phyloP scores from a whole-genome alignment of 2,329 filamentous ascomycete species.

The Rhynchosporium agropyri region DNA sequence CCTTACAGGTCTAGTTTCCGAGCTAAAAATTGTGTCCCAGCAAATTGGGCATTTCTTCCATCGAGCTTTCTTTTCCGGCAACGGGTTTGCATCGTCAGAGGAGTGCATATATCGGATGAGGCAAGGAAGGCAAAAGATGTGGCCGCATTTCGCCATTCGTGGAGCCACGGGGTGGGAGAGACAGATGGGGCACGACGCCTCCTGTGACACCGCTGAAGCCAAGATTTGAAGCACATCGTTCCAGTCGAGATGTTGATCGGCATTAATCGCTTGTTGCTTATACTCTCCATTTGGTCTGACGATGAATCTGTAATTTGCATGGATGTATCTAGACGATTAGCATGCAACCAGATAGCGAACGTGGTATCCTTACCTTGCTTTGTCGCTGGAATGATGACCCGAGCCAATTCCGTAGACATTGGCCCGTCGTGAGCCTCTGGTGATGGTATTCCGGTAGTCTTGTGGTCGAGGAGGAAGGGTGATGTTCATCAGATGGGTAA shows the following conservation, averaged over 20 bases:
- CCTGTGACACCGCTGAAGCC: constrained; percentile 86
- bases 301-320: constrained; percentile 97
- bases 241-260: constrained; percentile 91
- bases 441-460: constrained; percentile 52
- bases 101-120: constrained; percentile 95
- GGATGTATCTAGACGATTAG: constrained; percentile 67
- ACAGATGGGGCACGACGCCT: constrained; percentile 90
- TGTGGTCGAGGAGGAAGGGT: constrained; percentile 75
- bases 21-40: constrained; percentile 89
- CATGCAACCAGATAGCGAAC: background rate
- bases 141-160: constrained; percentile 94
- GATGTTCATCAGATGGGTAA: constrained; percentile 96
- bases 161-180: constrained; percentile 90
- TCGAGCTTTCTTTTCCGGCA: constrained; percentile 68
- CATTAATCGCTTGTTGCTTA: constrained; percentile 76
- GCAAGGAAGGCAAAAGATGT: constrained; percentile 95
- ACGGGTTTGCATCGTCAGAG: constrained; percentile 63
- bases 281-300: constrained; percentile 84
- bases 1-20: constrained; percentile 83
- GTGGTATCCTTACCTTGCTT: constrained; percentile 66
- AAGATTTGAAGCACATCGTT: constrained; percentile 86
- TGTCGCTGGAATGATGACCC: constrained; percentile 87
- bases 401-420: constrained; percentile 84
- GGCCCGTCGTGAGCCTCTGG: constrained; percentile 60
- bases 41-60: constrained; percentile 98